phyloP scores from a whole-genome alignment of 345 rosid genomes.

The Pugionium dolabratum region DNA sequence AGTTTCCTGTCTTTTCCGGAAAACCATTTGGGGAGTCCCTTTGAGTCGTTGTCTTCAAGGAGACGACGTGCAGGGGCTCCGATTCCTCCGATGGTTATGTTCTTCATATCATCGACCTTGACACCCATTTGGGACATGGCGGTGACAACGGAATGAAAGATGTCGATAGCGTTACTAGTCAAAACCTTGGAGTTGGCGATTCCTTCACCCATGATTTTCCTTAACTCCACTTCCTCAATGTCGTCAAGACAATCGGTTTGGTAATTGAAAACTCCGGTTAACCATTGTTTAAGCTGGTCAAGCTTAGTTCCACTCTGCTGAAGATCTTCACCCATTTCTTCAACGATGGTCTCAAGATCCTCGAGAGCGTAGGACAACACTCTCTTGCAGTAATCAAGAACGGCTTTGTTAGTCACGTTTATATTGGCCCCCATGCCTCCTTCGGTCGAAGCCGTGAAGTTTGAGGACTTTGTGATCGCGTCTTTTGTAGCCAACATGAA shows the following conservation, averaged over 20 bases:
- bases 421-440: constrained; percentile 29
- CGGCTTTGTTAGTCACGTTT: constrained; percentile 30
- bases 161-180: constrained; percentile 58
- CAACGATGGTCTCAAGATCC: constrained; percentile 42
- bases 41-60: constrained; percentile 23
- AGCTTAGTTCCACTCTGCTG: constrained; percentile 35
- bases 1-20: constrained; percentile 58
- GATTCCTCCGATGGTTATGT: constrained; percentile 1
- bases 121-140: constrained; percentile 34
- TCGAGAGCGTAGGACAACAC: constrained; percentile 40
- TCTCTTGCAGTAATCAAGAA: constrained; percentile 43
- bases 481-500: constrained; percentile 43
- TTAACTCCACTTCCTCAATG: constrained; percentile 32
- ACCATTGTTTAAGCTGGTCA: constrained; percentile 43
- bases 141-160: constrained; percentile 40
- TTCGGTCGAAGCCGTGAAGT: constrained; percentile 44
- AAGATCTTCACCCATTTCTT: constrained; percentile 44
- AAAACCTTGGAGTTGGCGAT: constrained; percentile 41
- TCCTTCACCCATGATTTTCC: constrained; percentile 39
- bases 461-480: constrained; percentile 42
- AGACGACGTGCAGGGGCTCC: constrained; percentile 45
- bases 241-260: constrained; percentile 44
- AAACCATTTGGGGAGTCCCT: constrained; percentile 61
- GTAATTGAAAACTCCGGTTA: constrained; percentile 43
- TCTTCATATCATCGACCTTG: constrained; percentile 32